phyloP scores from a whole-genome alignment of 2,329 filamentous ascomycete species.

The Fusarium nematophilum region DNA sequence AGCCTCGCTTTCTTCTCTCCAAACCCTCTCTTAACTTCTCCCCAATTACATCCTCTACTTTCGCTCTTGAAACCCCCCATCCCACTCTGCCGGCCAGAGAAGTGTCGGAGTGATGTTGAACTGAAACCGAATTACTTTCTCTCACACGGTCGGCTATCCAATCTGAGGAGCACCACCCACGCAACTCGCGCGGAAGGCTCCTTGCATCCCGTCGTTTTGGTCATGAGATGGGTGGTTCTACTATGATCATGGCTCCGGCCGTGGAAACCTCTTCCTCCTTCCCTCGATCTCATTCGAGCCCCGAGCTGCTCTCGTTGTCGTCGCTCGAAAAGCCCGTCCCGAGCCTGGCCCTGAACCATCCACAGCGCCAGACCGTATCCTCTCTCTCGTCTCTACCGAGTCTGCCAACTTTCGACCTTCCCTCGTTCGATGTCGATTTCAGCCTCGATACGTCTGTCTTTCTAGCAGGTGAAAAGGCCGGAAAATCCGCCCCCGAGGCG shows the following conservation, averaged over 20 bases:
- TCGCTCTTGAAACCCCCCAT: constrained; percentile 17
- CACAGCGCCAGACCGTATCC: constrained; percentile 33
- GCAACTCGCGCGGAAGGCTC: constrained; percentile 36
- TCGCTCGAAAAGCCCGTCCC: constrained; percentile 41
- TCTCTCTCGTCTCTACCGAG: constrained; percentile 28
- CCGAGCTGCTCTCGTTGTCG: constrained; percentile 47
- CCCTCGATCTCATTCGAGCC: constrained; percentile 50
- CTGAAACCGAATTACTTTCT: constrained; percentile 37
- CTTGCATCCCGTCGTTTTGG: constrained; percentile 28
- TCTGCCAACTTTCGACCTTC: constrained; percentile 61
- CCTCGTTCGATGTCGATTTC: constrained; percentile 63
- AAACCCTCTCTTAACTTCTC: constrained; percentile 26
- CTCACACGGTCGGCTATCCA: constrained; percentile 39
- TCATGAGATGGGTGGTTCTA: constrained; percentile 52
- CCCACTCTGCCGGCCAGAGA: constrained; percentile 45
- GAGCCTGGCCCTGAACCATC: constrained; percentile 31
- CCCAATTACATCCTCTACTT: constrained; percentile 7
- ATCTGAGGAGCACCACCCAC: constrained; percentile 32
- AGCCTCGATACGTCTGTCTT: constrained; percentile 61
- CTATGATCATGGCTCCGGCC: constrained; percentile 54
- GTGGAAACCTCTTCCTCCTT: constrained; percentile 47
- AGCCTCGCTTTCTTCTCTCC: constrained; percentile 30
- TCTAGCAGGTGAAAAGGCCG: constrained; percentile 44
- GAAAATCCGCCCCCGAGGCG: constrained; percentile 27
- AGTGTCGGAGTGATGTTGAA: constrained; percentile 43